A percentile compares a stretch with the other conserved stretches of the same genome.
Evolutionary conservation across 2,329 filamentous ascomycete species (phyloP).

Genomic region (Scopulariopsis brevicaulis): DNA sequence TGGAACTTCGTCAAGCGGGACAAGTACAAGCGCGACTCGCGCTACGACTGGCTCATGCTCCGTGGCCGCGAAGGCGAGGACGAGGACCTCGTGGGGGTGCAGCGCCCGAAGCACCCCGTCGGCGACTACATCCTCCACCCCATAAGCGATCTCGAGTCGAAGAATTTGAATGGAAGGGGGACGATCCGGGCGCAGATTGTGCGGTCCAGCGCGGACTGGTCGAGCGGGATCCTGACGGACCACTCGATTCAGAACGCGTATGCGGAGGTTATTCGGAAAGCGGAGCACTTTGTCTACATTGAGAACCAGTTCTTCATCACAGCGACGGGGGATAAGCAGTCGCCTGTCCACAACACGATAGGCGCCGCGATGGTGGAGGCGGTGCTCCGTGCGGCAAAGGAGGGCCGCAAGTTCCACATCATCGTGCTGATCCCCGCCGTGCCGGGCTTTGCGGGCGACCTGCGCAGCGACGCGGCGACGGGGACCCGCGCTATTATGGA

Average conservation of each 20-base stretch:
- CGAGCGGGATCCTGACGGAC: constrained; percentile 75
- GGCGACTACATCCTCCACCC: constrained; percentile 83
- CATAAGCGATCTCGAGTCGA: constrained; percentile 54
- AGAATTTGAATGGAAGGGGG: constrained; percentile 53
- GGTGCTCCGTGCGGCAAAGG: constrained; percentile 67
- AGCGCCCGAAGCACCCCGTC: constrained; percentile 78
- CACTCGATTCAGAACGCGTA: constrained; percentile 85
- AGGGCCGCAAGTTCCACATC: constrained; percentile 77
- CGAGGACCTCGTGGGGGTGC: constrained; percentile 79
- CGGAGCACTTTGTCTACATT: constrained; percentile 90
- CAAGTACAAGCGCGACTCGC: constrained; percentile 85
- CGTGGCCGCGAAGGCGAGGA: constrained; percentile 65
- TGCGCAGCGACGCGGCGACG: constrained; percentile 69
- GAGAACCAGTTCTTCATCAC: constrained; percentile 99
- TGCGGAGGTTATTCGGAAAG: constrained; percentile 71
- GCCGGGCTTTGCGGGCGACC: constrained; percentile 86
- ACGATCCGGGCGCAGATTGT: constrained; percentile 75
- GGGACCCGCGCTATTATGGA: constrained; percentile 96
- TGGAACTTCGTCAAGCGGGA: constrained; percentile 98
- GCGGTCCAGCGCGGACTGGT: constrained; percentile 90
- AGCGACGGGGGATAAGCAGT: constrained; percentile 79
- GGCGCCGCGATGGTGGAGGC: constrained; percentile 87
- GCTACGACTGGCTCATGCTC: constrained; percentile 76
- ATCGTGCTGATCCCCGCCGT: constrained; percentile 87
- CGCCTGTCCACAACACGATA: constrained; percentile 77